Base-by-base conservation (phyloP, 352 stramenopile species). In the Albugo candida region DNA sequence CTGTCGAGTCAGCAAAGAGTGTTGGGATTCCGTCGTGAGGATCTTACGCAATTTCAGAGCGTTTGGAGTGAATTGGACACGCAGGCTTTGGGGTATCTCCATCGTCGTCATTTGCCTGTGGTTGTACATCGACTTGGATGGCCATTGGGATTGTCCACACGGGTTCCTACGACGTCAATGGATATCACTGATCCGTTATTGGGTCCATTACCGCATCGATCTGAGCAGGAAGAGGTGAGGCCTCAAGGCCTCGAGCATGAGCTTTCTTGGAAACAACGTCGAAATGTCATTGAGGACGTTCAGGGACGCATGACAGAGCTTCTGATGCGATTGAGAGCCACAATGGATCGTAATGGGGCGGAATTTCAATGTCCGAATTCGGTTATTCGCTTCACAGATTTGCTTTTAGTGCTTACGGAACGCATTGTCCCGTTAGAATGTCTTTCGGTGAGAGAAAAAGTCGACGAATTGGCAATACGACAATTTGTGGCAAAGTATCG, bases 61-160 rank as follows among this genome's bases (percentile, higher is more conserved):
- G 61, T 75, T 36, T 89, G 77, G 77, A 84, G 71, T 27, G 61
- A 75, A 5, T 89, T 84, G 19, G 77, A 89, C 48, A 64, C 60
- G 0, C 61, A 82, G 27, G 77, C 74, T 13, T 56, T 87, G 13
- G 77, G 77, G 5, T 80, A 84, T 44, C 12, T 89, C 10, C 74
- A 84, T 50, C 61, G 60, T n/a, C 77, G 80, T 37, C 65, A 86
- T 20, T 45, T 89, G 2, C 47, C 83, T 2, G 47, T 53, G 18
- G 62, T 89, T 16, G 49, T 87, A 13, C 70, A 61, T 1, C 67
- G 53, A 20, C 55, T 89, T 0, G 53, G 70, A 10, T 46, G 56
- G 10, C 77, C 77, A 0, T 59, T 89, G 11, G 74, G 77, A 10
- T 55, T 89, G 20, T 61, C 67, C 0, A 58, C 60, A 0, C 52